Percentiles rank a stretch among this genome's conserved stretches.
These are phyloP conservation scores for Gymnopilus junonius DNA, from an alignment of 768 basidiomycete genomes.

Conservation along the genomic window DNA sequence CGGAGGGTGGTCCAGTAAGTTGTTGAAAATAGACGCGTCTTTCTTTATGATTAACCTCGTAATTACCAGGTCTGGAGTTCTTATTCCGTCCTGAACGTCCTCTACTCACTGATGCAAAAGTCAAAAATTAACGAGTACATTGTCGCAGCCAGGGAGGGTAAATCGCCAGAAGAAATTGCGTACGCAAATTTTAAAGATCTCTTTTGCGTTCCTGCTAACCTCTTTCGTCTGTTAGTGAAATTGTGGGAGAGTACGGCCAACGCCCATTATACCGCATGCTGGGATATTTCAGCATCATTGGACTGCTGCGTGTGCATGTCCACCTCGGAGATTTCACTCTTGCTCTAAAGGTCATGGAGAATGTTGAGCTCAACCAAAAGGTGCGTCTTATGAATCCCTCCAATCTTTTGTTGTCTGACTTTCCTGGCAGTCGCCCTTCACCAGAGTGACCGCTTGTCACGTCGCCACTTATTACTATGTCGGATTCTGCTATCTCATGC, in stretches of 20 bases:
- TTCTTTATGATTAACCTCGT: neutral
- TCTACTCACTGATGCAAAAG: conserved; percentile 99
- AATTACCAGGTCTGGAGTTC: conserved; percentile 86
- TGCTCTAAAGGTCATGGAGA: conserved; percentile 93
- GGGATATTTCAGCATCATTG: conserved; percentile 96
- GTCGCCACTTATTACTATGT: conserved; percentile 95
- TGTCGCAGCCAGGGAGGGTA: conserved; percentile 77
- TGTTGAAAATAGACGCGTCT: neutral
- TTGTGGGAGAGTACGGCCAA: conserved; percentile 90
- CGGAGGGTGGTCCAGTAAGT: conserved; percentile 69
- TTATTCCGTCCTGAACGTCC: conserved; percentile 96
- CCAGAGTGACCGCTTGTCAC: conserved; percentile 95
- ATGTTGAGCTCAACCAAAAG: conserved; percentile 91
- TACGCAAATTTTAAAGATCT: conserved; percentile 42
- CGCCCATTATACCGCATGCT: conserved; percentile 92
- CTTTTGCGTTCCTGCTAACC: neutral
- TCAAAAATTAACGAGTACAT: conserved; percentile 95
- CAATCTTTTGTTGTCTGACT: conserved; percentile 14
- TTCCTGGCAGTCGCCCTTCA: conserved; percentile 72
- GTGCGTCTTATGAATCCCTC: conserved; percentile 35
- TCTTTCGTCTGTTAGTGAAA: conserved; percentile 53
- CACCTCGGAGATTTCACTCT: conserved; percentile 96
- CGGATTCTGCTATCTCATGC: conserved; percentile 96
- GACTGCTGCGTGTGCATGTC: conserved; percentile 93
- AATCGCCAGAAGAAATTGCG: conserved; percentile 83